phyloP scores from a whole-genome alignment of 495 filamentous ascomycete species.

The Neurospora sublineolata region DNA sequence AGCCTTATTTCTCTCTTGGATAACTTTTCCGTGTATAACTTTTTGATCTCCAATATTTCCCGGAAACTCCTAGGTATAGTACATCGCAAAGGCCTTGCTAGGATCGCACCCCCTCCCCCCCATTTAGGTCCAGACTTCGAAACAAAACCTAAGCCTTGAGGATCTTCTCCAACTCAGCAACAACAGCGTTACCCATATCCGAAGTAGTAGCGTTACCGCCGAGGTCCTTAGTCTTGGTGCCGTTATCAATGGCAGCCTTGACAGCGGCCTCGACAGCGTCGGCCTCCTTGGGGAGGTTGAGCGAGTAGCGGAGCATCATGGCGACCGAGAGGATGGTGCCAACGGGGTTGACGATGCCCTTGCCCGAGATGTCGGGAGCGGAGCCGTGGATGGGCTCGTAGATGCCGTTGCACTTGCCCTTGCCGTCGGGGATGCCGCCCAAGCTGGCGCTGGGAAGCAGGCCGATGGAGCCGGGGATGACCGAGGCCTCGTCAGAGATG shows the following conservation, averaged over 20 bases:
- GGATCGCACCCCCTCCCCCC: background rate
- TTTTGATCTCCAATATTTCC: background rate
- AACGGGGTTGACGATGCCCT: slow-evolving; percentile 78
- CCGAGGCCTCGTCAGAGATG: slow-evolving; percentile 90
- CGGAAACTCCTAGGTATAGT: background rate
- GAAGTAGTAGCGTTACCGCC: slow-evolving; percentile 58
- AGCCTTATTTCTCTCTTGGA: no score
- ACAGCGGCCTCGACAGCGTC: slow-evolving; percentile 70
- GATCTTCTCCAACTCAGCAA: slow-evolving; percentile 51
- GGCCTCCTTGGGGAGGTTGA: slow-evolving; percentile 64
- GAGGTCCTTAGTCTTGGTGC: slow-evolving; percentile 66
- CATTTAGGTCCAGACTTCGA: background rate
- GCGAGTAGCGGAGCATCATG: slow-evolving; percentile 86
- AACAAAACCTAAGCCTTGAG: slow-evolving; percentile 24
- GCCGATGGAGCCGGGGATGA: slow-evolving; percentile 87
- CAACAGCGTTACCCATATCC: slow-evolving; percentile 77
- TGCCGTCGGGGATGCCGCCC: slow-evolving; percentile 72
- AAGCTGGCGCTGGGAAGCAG: slow-evolving; percentile 83
- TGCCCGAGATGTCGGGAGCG: slow-evolving; percentile 68
- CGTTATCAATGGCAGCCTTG: slow-evolving; percentile 60
- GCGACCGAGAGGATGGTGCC: slow-evolving; percentile 80
- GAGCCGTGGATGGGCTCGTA: slow-evolving; percentile 96
- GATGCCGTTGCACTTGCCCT: slow-evolving; percentile 67
- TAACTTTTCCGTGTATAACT: background rate
- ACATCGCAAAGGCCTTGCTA: background rate